phyloP scores from a whole-genome alignment of 1,284 basidiomycete genomes.

The Naganishia sp. region DNA sequence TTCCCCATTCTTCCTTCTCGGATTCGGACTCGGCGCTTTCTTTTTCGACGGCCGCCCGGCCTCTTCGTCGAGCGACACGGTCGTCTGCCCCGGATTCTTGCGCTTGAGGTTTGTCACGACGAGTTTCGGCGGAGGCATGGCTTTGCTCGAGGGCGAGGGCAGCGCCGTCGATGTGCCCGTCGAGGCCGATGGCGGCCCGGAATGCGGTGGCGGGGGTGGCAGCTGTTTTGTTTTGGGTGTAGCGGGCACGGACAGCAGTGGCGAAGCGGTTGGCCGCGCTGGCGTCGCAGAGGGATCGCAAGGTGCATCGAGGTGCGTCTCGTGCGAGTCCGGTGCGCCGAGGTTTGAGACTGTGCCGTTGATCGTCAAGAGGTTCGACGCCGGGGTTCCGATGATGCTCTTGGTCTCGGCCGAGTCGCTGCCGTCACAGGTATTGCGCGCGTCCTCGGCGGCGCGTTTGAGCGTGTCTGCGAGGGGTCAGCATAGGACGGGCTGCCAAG shows the following conservation, averaged over 20 bases:
- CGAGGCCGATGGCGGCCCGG: slow-evolving; percentile 16
- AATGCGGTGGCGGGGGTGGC: not conserved
- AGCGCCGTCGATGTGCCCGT: slow-evolving; percentile 6
- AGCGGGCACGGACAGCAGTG: slow-evolving; percentile 3
- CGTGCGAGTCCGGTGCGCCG: slow-evolving; percentile 5
- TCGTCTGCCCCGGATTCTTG: slow-evolving; percentile 9
- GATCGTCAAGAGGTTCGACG: slow-evolving; percentile 11
- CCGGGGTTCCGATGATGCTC: slow-evolving; percentile 20
- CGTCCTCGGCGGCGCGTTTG: slow-evolving; percentile 17
- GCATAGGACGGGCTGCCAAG: not conserved
- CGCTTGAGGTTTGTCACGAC: slow-evolving; percentile 16
- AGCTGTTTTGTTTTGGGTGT: slow-evolving; percentile 16
- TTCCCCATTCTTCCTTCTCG: slow-evolving; percentile 3
- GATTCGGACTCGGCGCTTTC: slow-evolving; percentile 22
- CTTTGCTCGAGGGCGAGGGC: slow-evolving; percentile 19
- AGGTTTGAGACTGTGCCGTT: slow-evolving; percentile 13
- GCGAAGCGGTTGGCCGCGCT: not conserved
- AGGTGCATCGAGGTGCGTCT: not conserved
- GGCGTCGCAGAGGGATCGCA: not conserved
- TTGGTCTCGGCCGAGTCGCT: slow-evolving; percentile 18
- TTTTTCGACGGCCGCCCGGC: slow-evolving; percentile 22
- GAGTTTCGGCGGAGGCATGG: slow-evolving; percentile 20
- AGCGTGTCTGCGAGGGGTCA: slow-evolving; percentile 18
- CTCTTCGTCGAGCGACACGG: slow-evolving; percentile 2
- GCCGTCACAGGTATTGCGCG: not conserved